Base-by-base conservation (phyloP, 345 rosid genomes). In the Populus deltoides region DNA sequence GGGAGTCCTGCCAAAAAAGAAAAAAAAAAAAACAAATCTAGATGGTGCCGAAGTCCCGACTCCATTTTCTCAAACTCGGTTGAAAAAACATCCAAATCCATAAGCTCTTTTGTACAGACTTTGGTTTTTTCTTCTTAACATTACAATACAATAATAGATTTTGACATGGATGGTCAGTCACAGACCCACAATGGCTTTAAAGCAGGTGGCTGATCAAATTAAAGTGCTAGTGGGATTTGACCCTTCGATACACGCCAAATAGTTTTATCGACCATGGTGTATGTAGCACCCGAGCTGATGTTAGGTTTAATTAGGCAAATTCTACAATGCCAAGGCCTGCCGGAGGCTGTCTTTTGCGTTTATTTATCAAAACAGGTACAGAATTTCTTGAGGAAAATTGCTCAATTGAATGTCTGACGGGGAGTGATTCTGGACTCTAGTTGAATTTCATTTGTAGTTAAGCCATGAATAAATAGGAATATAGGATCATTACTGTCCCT, bases 41-140 rank as follows among this genome's bases (percentile, higher is more conserved):
- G 65, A 76, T 45, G 24, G 18, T 27, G 75, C 76, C 79, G 77
- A 68, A 78, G 51, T 22, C 29, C 67, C 8, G 61, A 49, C 82
- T 75, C 51, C 69, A 70, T 38, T 61, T 61, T 41, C 75, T 80
- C 84, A 70, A 68, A 77, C 47, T 39, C 25, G 8, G 29, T 72
- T 38, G 17, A 38, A 13, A 35, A 70, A 71, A 71, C 39, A 61
- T 78, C 65, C 31, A 65, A 67, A 71, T 49, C 47, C 51, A 31
- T 51, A 62, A 65, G 27, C 74, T 66, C 36, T 47, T 61, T 55
- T 33, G 66, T 57, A 69, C 17, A 33, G n/a, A 9, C 24, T 35
- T 43, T 53, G 49, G 16, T 35, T 24, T 55, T 17, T 55, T 70
- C 68, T 12, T 1, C 29, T 0, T 11, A 43, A 2, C 47, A 10